A percentile compares a stretch with the other conserved stretches of the same genome.
Conservation (phyloP, 495 filamentous ascomycete species). For the Lasiosphaeria hispida region DNA sequence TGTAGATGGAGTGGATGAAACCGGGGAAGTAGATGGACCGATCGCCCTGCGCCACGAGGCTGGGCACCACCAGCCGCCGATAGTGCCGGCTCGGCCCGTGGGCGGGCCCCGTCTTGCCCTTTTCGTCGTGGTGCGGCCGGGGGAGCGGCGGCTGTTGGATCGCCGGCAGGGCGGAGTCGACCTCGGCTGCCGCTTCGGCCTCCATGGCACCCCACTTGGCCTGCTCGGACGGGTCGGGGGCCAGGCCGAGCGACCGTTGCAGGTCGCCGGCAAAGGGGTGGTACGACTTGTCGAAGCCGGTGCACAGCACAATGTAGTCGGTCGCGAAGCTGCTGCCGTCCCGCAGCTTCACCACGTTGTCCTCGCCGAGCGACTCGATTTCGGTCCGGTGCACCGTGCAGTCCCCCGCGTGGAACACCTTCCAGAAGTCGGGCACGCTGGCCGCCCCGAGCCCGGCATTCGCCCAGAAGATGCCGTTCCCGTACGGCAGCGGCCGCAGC, state of each 20-base stretch:
- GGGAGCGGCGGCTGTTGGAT: not conserved
- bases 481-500: not conserved
- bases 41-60: slow-evolving; percentile 21
- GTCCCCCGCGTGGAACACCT: slow-evolving; percentile 34
- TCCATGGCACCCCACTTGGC: slow-evolving; percentile 19
- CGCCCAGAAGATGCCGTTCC: slow-evolving; percentile 38
- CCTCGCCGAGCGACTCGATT: slow-evolving; percentile 17
- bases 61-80: slow-evolving; percentile 21
- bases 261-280: slow-evolving; percentile 16
- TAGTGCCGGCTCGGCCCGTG: slow-evolving; percentile 25
- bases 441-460: slow-evolving; percentile 37
- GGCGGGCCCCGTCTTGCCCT: not conserved
- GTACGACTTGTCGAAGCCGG: slow-evolving; percentile 29
- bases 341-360: slow-evolving; percentile 10
- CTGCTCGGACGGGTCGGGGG: slow-evolving; percentile 4
- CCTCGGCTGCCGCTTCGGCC: not conserved
- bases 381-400: slow-evolving; percentile 30
- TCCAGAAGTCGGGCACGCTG: slow-evolving; percentile 38
- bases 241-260: slow-evolving; percentile 14
- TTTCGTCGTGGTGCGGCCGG: not conserved
- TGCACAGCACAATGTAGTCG: slow-evolving; percentile 32
- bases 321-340: slow-evolving; percentile 17
- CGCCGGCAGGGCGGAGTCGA: not conserved
- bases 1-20: slow-evolving; percentile 32
- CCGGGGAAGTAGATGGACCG: slow-evolving; percentile 33